Evolutionary conservation across 257 asterid genomes (phyloP).

Genomic region (Solanum tarijense): DNA sequence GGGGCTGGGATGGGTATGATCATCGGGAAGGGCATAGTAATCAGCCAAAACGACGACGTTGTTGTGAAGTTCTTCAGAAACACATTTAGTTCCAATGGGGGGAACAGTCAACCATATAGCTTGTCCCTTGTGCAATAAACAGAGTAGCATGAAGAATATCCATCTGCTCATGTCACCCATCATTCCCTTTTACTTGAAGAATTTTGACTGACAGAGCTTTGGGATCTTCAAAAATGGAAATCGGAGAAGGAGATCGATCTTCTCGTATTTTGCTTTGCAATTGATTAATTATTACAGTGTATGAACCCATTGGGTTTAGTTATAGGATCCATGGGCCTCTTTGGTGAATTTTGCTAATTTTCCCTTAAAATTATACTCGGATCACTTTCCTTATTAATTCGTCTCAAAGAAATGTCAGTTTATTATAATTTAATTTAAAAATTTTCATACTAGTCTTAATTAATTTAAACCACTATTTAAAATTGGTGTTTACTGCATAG

Average conservation of each 20-base stretch:
- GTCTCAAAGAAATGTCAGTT: no score
- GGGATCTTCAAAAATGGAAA: neutral
- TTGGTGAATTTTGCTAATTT: neutral
- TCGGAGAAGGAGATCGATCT: neutral
- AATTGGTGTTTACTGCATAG: neutral
- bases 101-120: constrained; percentile 81
- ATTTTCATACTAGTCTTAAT: no score
- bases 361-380: no score
- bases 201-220: neutral
- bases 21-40: constrained; percentile 69
- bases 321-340: neutral
- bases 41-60: constrained; percentile 85
- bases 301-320: neutral
- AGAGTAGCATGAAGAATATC: constrained; percentile 13
- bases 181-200: neutral
- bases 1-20: constrained; percentile 46
- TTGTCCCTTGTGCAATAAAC: constrained; percentile 21
- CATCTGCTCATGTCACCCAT: constrained; percentile 30
- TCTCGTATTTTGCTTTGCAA: neutral
- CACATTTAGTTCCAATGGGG: constrained; percentile 65
- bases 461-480: no score
- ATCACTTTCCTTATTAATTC: no score
- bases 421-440: no score
- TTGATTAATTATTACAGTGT: neutral
- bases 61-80: constrained; percentile 78